Evolutionary conservation across 352 stramenopile species (phyloP).

Genomic region (Bremia lactucae): DNA sequence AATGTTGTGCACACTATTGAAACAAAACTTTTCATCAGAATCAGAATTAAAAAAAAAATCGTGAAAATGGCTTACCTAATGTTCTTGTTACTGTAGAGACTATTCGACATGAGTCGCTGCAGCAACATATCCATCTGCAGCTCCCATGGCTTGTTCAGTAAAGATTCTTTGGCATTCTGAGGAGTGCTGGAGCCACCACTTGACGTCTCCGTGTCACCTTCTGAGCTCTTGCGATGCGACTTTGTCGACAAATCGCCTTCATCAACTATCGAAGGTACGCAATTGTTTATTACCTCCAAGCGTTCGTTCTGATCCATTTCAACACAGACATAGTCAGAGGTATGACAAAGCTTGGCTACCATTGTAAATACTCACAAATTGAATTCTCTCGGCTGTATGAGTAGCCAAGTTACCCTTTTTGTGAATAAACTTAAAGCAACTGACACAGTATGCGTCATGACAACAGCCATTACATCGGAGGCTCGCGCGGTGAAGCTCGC

Average conservation of each 20-base stretch:
- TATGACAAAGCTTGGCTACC: constrained; percentile 18
- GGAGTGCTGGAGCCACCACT: constrained; percentile 2
- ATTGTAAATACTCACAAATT: constrained; percentile 17
- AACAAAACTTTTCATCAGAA: no score
- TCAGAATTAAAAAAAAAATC: no score
- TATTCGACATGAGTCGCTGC: constrained; percentile 79
- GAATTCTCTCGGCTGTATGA: constrained; percentile 61
- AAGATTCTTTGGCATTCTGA: constrained; percentile 1
- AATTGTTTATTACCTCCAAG: no score
- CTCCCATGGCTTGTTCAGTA: constrained; percentile 59
- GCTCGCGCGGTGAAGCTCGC: constrained; percentile 52
- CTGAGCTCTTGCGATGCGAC: constrained; percentile 9
- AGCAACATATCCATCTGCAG: constrained; percentile 79
- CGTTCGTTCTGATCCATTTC: no score
- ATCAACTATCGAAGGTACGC: no score
- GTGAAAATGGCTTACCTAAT: no score
- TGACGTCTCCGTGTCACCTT: constrained; percentile 6
- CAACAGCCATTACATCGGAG: constrained; percentile 78
- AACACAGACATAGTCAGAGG: no score
- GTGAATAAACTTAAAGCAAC: constrained; percentile 83
- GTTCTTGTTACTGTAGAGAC: constrained; percentile 55
- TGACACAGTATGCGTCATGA: constrained; percentile 78
- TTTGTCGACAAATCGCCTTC: constrained; percentile 24
- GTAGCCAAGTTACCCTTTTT: constrained; percentile 78
- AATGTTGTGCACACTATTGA: constrained; percentile 70